A percentile compares a stretch with the other conserved stretches of the same genome.
phyloP scores from a whole-genome alignment of 768 basidiomycete genomes.

The Lanmaoa pseudosensibilis region DNA sequence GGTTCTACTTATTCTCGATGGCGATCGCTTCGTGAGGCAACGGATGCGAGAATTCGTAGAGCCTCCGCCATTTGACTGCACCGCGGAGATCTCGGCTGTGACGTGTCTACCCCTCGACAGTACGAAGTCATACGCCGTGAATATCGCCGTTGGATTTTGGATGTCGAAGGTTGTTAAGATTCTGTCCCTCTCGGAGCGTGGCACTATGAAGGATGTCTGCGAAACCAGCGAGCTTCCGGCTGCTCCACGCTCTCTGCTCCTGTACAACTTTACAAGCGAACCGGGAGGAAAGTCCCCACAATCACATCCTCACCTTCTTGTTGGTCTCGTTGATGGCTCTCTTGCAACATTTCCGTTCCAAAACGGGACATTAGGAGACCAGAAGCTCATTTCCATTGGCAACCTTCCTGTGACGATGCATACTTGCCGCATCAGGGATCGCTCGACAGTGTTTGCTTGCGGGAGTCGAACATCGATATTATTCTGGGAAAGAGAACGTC shows the following conservation, averaged over 20 bases:
- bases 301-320: conserved; percentile 58
- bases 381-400: conserved; percentile 66
- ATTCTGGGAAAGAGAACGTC: conserved; percentile 60
- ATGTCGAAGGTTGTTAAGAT: conserved; percentile 62
- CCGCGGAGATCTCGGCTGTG: conserved; percentile 66
- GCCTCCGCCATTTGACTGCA: conserved; percentile 15
- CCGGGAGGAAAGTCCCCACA: conserved; percentile 34
- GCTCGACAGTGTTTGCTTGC: conserved; percentile 62
- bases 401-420: conserved; percentile 63
- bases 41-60: conserved; percentile 27
- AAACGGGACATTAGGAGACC: conserved; percentile 42
- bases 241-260: conserved; percentile 46
- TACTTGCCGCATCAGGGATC: conserved; percentile 53
- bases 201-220: conserved; percentile 25
- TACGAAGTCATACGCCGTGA: conserved; percentile 43
- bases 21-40: conserved; percentile 36
- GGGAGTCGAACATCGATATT: conserved; percentile 71
- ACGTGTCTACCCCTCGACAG: conserved; percentile 60
- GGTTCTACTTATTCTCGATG: conserved; percentile 48
- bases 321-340: conserved; percentile 75
- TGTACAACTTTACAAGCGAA: conserved; percentile 58
- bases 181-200: conserved; percentile 36
- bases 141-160: conserved; percentile 77
- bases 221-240: conserved; percentile 37
- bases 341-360: conserved; percentile 56